Evolutionary conservation across 345 rosid species (phyloP).

Genomic region (Ricinus communis): DNA sequence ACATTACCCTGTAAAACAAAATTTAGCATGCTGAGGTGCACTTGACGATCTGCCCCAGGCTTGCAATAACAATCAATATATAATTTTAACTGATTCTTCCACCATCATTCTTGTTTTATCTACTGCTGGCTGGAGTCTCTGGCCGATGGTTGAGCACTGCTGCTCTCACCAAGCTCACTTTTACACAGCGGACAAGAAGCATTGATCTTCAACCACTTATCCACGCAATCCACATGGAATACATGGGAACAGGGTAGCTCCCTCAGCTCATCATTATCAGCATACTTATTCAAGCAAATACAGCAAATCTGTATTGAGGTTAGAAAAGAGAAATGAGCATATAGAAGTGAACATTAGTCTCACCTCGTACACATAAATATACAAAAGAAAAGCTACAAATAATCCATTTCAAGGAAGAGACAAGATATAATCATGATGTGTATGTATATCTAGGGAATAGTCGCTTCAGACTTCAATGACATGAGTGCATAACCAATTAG

Average conservation of each 20-base stretch:
- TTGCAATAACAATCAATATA: background rate
- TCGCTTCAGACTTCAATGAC: too few species aligned
- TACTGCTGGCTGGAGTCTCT: conserved; percentile 19
- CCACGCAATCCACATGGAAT: conserved; percentile 93
- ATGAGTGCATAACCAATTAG: background rate
- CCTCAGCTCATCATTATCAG: conserved; percentile 83
- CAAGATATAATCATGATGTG: background rate
- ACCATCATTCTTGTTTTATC: too few species aligned
- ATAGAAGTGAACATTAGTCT: too few species aligned
- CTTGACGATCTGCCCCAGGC: background rate
- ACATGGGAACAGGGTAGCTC: conserved; percentile 87
- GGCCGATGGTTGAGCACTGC: conserved; percentile 24
- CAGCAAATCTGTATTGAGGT: conserved; percentile 72
- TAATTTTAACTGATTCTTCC: background rate
- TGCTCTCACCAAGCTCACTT: conserved; percentile 65
- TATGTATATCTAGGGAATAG: too few species aligned
- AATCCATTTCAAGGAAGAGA: background rate
- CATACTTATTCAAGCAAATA: conserved; percentile 87
- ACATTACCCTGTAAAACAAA: background rate
- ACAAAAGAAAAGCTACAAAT: too few species aligned
- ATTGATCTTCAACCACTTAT: conserved; percentile 92
- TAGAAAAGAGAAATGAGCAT: background rate
- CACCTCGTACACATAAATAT: too few species aligned
- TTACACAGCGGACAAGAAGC: conserved; percentile 97
- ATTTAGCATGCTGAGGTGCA: background rate